Evolutionary conservation across 257 asterid genomes (phyloP).

Genomic region (Mitragyna speciosa): DNA sequence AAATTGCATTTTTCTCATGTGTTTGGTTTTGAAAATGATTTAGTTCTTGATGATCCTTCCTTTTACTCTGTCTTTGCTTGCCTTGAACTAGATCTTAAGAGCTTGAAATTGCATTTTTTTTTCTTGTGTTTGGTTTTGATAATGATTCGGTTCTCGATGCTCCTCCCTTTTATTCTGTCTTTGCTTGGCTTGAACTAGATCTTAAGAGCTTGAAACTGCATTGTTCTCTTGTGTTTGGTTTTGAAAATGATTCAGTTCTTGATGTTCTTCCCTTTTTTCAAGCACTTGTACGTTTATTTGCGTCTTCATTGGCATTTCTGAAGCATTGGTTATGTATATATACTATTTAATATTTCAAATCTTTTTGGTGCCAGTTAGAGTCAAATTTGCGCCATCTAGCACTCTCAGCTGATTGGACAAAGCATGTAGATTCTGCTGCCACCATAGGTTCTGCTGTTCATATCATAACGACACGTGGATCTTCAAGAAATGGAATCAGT

Average conservation of each 20-base stretch:
- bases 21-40: not conserved
- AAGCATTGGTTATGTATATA: not conserved
- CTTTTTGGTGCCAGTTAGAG: constrained; percentile 66
- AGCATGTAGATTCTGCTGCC: constrained; percentile 75
- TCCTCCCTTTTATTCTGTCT: not conserved
- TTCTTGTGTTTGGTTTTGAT: not conserved
- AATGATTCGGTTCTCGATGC: not conserved
- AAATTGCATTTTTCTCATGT: not conserved
- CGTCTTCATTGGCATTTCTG: not conserved
- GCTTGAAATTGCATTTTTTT: too few relatives aligned
- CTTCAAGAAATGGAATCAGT: constrained; percentile 58
- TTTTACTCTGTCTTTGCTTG: too few relatives aligned
- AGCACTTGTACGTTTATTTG: not conserved
- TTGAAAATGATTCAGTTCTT: not conserved
- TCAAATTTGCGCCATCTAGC: constrained; percentile 74
- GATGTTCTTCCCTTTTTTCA: not conserved
- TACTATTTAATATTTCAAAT: constrained; percentile 17
- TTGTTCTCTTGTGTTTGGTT: not conserved
- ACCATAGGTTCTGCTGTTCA: constrained; percentile 79
- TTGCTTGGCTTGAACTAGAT: too few relatives aligned
- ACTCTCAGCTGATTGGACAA: constrained; percentile 79
- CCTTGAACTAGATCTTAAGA: too few relatives aligned
- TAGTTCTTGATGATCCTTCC: not conserved
- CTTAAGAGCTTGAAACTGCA: too few relatives aligned
- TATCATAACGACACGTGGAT: constrained; percentile 47